Conservation (phyloP, 148 eudicot genomes). For the Rheum nobile region DNA sequence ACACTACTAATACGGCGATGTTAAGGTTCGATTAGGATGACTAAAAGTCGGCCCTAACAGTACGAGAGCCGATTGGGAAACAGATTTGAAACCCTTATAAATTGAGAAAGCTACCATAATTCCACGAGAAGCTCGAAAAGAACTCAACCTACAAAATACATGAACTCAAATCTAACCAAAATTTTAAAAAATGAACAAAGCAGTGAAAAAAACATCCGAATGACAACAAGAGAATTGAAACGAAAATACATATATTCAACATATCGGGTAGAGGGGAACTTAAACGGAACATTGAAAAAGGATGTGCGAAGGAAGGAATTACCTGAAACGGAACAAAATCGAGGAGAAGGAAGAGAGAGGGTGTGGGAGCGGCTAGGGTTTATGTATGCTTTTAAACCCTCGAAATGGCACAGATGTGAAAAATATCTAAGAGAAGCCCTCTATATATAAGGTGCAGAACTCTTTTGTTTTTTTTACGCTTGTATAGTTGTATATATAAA, state of each 20-base stretch:
- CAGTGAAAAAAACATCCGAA: neutral
- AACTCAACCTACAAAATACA: neutral
- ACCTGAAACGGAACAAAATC: neutral
- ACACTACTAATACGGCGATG: too few relatives aligned
- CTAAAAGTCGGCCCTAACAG: neutral
- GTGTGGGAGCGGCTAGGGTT: constrained; percentile 2
- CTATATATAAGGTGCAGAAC: neutral
- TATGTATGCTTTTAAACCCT: neutral
- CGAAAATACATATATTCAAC: neutral
- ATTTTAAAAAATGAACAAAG: neutral
- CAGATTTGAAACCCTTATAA: neutral
- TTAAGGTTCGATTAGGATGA: neutral
- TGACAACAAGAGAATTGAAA: neutral
- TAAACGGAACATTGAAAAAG: neutral
- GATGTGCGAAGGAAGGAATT: neutral
- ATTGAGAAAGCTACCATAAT: neutral
- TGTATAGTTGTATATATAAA: too few relatives aligned
- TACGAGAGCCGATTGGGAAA: neutral
- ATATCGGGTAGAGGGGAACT: neutral
- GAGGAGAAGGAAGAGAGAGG: neutral
- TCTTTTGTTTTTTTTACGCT: too few relatives aligned
- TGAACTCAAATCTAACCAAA: neutral
- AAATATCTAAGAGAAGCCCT: neutral
- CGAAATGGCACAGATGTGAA: neutral
- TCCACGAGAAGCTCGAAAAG: neutral